Percentiles rank a stretch among this genome's conserved stretches.
These are phyloP conservation scores for Nitzschia inconspicua DNA, from an alignment of 108 stramenopile genomes.

Conservation along the genomic window DNA sequence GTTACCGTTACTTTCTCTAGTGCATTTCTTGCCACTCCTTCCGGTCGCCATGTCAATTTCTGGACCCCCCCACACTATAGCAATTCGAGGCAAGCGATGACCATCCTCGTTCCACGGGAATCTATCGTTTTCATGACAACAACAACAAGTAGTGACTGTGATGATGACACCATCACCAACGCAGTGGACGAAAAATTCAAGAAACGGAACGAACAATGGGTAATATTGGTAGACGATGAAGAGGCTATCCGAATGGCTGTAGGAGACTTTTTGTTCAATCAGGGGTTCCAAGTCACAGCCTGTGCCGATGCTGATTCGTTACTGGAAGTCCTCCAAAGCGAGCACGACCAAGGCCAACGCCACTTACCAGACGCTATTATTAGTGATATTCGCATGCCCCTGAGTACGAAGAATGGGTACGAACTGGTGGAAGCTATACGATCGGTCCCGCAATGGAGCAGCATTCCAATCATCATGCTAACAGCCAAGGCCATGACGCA, in stretches of 20 bases:
- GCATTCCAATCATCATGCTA: slow-evolving; percentile 73
- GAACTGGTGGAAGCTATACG: slow-evolving; percentile 44
- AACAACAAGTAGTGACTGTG: too few species aligned
- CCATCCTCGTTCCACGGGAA: too few species aligned
- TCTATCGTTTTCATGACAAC: too few species aligned
- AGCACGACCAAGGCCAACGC: not conserved
- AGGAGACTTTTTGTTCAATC: slow-evolving; percentile 64
- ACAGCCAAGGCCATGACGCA: slow-evolving; percentile 79
- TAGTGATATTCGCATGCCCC: slow-evolving; percentile 87
- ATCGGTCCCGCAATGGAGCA: not conserved
- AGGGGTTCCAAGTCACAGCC: slow-evolving; percentile 68
- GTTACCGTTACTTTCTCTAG: too few species aligned
- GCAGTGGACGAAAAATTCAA: slow-evolving; percentile 22
- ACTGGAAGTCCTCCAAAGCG: slow-evolving; percentile 31
- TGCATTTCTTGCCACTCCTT: too few species aligned
- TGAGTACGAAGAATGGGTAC: slow-evolving; percentile 71
- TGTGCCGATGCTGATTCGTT: slow-evolving; percentile 65
- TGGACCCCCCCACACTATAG: too few species aligned
- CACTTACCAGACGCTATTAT: slow-evolving; percentile 63
- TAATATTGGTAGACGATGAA: slow-evolving; percentile 85
- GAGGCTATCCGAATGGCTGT: slow-evolving; percentile 73
- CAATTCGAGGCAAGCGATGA: too few species aligned
- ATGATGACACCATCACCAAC: not conserved
- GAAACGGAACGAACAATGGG: slow-evolving; percentile 48
- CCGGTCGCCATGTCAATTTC: too few species aligned